Evolutionary conservation across 768 basidiomycete genomes (phyloP), one percentile per base, ranked within the genome.

Genomic region (Xanthoconium purpureum): DNA sequence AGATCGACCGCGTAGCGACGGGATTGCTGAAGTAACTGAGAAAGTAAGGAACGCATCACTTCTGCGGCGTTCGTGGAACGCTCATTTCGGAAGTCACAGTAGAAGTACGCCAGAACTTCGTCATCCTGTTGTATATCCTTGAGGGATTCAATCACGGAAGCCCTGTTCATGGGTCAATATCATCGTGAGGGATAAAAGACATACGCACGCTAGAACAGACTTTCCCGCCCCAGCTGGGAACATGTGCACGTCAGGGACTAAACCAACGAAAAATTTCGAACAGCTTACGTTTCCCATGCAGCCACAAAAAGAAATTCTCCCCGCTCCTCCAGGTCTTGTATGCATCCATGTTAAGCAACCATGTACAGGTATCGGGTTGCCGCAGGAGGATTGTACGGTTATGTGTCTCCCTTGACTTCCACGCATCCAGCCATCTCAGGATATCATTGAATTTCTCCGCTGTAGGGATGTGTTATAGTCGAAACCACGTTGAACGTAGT

Each of bases 61-160:
- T 62, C 56, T 9, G 40, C 15, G 2, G 53, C 40, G 20, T 18
- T 54, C 11, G 46, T 47, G 11, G 32, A 35, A 10, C 46, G 33
- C 18, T 35, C 29, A 43, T 30, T 50, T 20, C 57, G 61, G 11
- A 66, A 69, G 44, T 66, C 54, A 3, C 64, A 66, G 6, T 69
- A 66, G 15, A 66, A 63, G n/a, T 48, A 61, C 5, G 17, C 30
- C 12, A 66, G 20, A 1, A 48, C 6, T 9, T 61, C 52, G 11
- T 33, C 55, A 13, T 54, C 54, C 2, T 37, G 12, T 5, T 50
- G 30, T 0, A 32, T 18, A 5, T 5, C 17, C 9, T 29, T 37
- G 17, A 60, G 43, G 35, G 20, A 12, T 0, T 61, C 48, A 17
- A 67, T 65, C 15, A 65, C 57, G 3, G 47, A 62, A 28, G 67